Evolutionary conservation across 352 stramenopile genomes (phyloP), one percentile per base, ranked within the genome.

Genomic region (Pythium biforme): DNA sequence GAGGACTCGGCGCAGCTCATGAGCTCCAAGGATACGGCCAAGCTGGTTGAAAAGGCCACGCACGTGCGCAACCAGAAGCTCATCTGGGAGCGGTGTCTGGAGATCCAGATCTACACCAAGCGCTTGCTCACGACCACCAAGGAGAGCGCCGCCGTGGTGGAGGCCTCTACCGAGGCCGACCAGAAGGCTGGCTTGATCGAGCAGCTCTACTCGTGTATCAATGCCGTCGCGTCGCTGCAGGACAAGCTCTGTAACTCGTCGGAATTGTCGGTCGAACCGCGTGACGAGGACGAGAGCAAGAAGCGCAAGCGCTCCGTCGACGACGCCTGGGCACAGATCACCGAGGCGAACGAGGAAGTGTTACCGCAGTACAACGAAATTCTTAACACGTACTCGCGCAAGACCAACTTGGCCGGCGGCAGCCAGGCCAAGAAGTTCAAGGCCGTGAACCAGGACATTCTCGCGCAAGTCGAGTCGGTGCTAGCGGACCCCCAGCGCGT

Each of bases 81-180:
- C 1, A 62, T 95, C 10, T 95, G 85, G 84, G 86, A 95, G 59
- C 79, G 81, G 23, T 92, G 79, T 70, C 74, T 95, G 5, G 86
- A 95, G 61, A 71, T 82, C 45, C 86, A 95, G 69, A 95, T 95
- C 63, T 90, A 88, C 68, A 90, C 86, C 0, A 94, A 94, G 72
- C 71, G 84, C 4, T 49, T 94, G 34, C 65, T 95, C 3, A 82
- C 71, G 9, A 79, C 74, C 14, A 63, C 67, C 0, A 90, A 93
- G 55, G 62, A 92, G 50, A 62, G 54, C 5, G 48, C 59, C 0
- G 45, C 45, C 7, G 64, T 56, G 26, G 61, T 41, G 14, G 31
- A 66, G 6, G 59, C 57, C 6, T 25, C 23, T 1, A 50, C n/a
- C 15, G 54, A 60, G 22, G 63, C 62, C 25, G 74, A 74, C 27